Evolutionary conservation across 2,329 filamentous ascomycete genomes (phyloP), one percentile per base, ranked within the genome.

Genomic region (Elsinoe fawcettii): DNA sequence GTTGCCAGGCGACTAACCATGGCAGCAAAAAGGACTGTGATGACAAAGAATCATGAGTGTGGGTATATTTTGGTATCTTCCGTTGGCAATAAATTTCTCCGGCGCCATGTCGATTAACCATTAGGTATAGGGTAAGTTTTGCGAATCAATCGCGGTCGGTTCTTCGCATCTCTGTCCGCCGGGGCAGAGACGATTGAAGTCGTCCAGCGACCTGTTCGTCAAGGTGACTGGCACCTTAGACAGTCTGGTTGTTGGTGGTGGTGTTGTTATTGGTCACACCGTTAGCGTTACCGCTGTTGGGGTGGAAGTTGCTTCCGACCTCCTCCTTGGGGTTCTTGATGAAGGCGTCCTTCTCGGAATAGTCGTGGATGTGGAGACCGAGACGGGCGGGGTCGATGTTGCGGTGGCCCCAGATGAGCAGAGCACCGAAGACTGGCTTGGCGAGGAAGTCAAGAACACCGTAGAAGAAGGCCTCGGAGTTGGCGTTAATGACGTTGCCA

Each of bases 391-490:
- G 79, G 46, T 82, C 77, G 53, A 86, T 85, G 62, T 79, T 80
- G 47, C 81, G 75, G 67, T 86, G 84, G 1, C 82, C 82, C 71
- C 74, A 82, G 51, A 88, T 71, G 1, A 88, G 74, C 0, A 86
- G 65, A 11, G 75, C 73, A 14, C 81, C 81, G 61, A 87, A 87
- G 7, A 80, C 73, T 0, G 82, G 81, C 71, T 87, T 87, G 5
- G 84, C 78, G 2, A 86, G 60, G 4, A 87, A 69, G 59, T 88
- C 85, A 0, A 88, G 74, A 2, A 87, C 71, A 41, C 44, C 49
- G 65, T 88, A 88, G 66, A 87, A 86, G 59, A 86, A 71, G 9
- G 82, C 82, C 65, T 88, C 85, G 0, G 80, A 81, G 65, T 88
- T 84, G 0, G 82, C 80, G 1, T 83, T 70, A 53, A 87, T 85